Evolutionary conservation across 1,139 yeast genomes (phyloP).

Genomic region (Saccharomyces pastorianus): DNA sequence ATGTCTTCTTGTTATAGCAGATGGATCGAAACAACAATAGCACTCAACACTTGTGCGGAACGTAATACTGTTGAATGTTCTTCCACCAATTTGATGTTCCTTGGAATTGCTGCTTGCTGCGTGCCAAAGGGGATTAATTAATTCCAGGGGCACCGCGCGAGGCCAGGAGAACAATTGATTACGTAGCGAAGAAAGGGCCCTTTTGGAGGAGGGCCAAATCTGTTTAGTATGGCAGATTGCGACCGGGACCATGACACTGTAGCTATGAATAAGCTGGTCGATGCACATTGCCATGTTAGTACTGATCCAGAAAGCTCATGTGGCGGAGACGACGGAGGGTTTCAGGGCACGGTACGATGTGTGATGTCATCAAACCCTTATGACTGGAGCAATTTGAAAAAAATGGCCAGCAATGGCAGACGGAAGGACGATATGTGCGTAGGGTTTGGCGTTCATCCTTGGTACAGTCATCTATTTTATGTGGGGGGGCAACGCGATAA

Average conservation of each 20-base stretch:
- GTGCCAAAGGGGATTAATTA: not conserved
- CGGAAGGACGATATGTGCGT: conserved; percentile 37
- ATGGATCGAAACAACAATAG: not conserved
- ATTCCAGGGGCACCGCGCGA: conserved; percentile 5
- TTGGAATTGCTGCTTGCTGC: not conserved
- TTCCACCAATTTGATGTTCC: not conserved
- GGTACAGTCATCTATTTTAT: conserved; percentile 68
- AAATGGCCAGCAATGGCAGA: conserved; percentile 29
- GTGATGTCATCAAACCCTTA: conserved; percentile 54
- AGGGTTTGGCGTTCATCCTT: conserved; percentile 83
- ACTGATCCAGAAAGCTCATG: conserved; percentile 13
- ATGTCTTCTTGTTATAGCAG: not conserved
- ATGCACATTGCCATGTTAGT: conserved; percentile 60
- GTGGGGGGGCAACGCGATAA: conserved; percentile 21
- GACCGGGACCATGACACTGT: no score
- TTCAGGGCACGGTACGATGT: conserved; percentile 11
- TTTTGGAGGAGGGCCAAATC: not conserved
- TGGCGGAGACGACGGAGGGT: not conserved
- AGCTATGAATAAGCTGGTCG: conserved; percentile 31
- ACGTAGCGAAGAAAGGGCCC: not conserved
- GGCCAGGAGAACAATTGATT: not conserved
- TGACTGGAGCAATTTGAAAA: conserved; percentile 38
- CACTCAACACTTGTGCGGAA: not conserved
- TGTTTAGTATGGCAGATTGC: no score
- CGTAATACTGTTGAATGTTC: not conserved